These are phyloP conservation scores for Colletotrichum chlorophyti DNA, from an alignment of 2,329 filamentous ascomycete species.

Conservation along the genomic window DNA sequence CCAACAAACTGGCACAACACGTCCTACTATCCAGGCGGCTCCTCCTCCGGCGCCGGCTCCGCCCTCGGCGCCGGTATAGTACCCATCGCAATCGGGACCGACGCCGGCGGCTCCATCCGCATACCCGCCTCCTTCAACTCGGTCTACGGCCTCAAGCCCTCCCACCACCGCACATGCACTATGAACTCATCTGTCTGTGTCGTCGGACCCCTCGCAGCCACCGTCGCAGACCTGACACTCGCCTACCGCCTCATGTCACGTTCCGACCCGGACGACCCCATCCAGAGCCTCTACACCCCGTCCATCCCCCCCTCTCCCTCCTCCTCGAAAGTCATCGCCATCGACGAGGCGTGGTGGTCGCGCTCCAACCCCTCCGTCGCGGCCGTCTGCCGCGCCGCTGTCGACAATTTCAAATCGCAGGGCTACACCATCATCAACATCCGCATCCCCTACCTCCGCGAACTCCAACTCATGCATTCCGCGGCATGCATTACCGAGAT, in stretches of 20 bases:
- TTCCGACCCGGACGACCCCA: conserved; percentile 65
- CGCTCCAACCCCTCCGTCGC: conserved; percentile 67
- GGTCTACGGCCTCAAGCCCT: conserved; percentile 81
- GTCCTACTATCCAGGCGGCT: conserved; percentile 81
- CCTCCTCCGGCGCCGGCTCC: conserved; percentile 79
- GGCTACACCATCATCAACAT: conserved; percentile 64
- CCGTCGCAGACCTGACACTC: conserved; percentile 77
- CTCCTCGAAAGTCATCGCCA: conserved; percentile 70
- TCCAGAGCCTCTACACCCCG: conserved; percentile 69
- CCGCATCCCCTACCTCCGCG: conserved; percentile 68
- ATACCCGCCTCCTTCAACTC: conserved; percentile 80
- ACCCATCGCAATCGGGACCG: conserved; percentile 77
- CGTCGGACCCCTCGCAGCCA: conserved; percentile 77
- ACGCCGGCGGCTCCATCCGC: conserved; percentile 76
- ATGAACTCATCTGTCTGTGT: conserved; percentile 65
- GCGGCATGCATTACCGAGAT: conserved; percentile 80
- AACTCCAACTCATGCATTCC: conserved; percentile 79
- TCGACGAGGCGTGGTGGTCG: conserved; percentile 62
- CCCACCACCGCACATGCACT: conserved; percentile 71
- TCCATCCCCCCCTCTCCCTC: conserved; percentile 52
- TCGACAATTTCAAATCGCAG: conserved; percentile 63
- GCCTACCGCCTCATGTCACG: conserved; percentile 83
- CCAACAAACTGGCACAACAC: conserved; percentile 80
- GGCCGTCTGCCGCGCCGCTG: conserved; percentile 64
- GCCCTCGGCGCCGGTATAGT: conserved; percentile 73